A percentile compares a stretch with the other conserved stretches of the same genome.
phyloP scores from a whole-genome alignment of 441 rosid genomes.

The Euphorbia celastroides region DNA sequence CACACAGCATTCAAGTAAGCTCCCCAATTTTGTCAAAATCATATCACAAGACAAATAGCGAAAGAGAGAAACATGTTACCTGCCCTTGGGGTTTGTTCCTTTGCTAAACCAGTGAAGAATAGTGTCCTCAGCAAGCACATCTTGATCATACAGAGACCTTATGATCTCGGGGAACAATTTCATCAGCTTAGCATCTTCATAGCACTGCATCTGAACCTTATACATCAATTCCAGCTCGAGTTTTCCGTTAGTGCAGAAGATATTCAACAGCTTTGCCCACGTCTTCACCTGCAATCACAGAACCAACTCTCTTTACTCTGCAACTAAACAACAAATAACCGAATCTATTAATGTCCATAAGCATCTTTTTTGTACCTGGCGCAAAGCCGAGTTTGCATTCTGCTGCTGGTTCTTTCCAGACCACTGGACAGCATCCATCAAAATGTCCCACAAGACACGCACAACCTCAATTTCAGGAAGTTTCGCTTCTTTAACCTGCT shows the following conservation, averaged over 20 bases:
- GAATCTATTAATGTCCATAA: background rate
- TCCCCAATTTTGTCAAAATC: background rate
- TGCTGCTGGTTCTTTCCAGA: slow-evolving; percentile 99
- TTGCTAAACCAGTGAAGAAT: slow-evolving; percentile 84
- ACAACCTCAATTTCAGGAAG: slow-evolving; percentile 79
- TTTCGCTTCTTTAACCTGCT: slow-evolving; percentile 74
- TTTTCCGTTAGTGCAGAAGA: slow-evolving; percentile 78
- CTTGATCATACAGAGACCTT: slow-evolving; percentile 80
- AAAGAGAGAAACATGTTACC: slow-evolving; percentile 30
- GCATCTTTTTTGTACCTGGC: slow-evolving; percentile 46
- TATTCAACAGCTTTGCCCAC: slow-evolving; percentile 74
- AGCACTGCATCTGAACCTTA: slow-evolving; percentile 96
- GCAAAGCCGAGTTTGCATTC: slow-evolving; percentile 82
- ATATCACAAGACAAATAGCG: background rate
- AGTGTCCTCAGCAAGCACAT: slow-evolving; percentile 95
- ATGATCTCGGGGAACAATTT: slow-evolving; percentile 91
- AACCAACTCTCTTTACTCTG: background rate
- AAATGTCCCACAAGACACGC: slow-evolving; percentile 85
- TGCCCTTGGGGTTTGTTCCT: slow-evolving; percentile 90
- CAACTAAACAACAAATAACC: background rate
- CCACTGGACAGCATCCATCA: slow-evolving; percentile 99
- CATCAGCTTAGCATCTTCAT: slow-evolving; percentile 97
- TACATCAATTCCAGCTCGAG: slow-evolving; percentile 92
- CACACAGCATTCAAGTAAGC: background rate
- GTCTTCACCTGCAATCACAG: slow-evolving; percentile 59